Percentiles rank a stretch among this genome's conserved stretches.
These are phyloP conservation scores for Teratosphaeria viscida DNA, from an alignment of 2,329 filamentous ascomycete species.

Conservation along the genomic window DNA sequence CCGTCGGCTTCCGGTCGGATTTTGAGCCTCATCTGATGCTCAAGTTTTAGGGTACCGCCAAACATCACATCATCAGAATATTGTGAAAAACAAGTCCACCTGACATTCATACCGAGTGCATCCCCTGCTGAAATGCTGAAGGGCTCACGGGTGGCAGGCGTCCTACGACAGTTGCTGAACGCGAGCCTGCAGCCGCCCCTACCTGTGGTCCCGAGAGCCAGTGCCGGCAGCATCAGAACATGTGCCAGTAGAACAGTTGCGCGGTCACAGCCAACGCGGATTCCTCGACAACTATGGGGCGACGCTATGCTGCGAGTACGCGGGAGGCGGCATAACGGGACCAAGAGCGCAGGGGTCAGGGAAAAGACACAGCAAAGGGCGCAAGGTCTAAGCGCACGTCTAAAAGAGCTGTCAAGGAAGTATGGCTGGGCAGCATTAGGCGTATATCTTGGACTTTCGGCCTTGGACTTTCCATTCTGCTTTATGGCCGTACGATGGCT, in stretches of 20 bases:
- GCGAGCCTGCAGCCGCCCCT: background rate
- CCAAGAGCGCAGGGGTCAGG: conserved; percentile 3
- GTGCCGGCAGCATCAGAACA: background rate
- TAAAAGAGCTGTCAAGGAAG: conserved; percentile 78
- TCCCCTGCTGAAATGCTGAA: background rate
- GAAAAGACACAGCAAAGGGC: conserved; percentile 6
- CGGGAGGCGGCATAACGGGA: background rate
- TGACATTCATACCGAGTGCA: background rate
- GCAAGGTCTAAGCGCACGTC: conserved; percentile 45
- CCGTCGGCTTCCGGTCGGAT: background rate
- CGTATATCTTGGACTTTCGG: conserved; percentile 76
- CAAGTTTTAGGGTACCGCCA: background rate
- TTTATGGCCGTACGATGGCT: conserved; percentile 76
- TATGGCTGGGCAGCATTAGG: conserved; percentile 91
- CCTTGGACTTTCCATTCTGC: conserved; percentile 88
- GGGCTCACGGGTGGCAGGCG: background rate
- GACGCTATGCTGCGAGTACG: background rate
- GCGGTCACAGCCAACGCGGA: background rate
- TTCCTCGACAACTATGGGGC: background rate
- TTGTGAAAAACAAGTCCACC: background rate
- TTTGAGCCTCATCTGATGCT: background rate
- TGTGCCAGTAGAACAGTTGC: background rate
- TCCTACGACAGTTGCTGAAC: background rate
- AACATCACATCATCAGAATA: background rate
- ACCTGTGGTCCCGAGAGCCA: background rate